Evolutionary conservation across 2,329 filamentous ascomycete genomes (phyloP), one percentile per base, ranked within the genome.

Genomic region (Exophiala spinifera): DNA sequence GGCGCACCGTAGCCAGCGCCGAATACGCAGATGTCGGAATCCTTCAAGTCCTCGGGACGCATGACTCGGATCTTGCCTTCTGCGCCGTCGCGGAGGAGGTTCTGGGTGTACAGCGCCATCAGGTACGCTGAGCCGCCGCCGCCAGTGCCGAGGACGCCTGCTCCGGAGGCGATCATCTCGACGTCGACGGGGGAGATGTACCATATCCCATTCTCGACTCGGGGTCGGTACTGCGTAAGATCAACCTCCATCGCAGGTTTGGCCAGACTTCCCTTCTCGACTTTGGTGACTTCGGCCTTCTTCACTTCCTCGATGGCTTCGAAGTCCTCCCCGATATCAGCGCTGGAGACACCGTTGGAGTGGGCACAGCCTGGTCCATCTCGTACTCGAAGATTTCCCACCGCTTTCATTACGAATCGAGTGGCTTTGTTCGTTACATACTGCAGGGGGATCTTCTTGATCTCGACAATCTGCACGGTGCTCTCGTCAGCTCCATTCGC

Each of bases 91-190:
- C 68, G 64, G 8, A 76, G 62, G 4, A 65, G 64, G 21, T 73
- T 65, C 15, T 77, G 59, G 10, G 71, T 67, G 56, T 77, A 74
- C 33, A 80, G 65, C 23, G 75, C 78, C 51, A 77, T 73, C n/a
- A 70, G 65, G 56, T 74, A 74, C 10, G 73, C 67, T 36, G 72
- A 68, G 2, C 71, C 72, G n/a, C 72, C 71, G 13, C 72, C 71
- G 11, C 72, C 72, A 7, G 68, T 71, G 1, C 70, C 72, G 0
- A 73, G 63, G 1, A 74, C 63, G 19, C 69, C 66, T n/a, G 65
- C 67, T 5, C 72, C 72, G 5, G 65, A 64, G 1, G 70, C 66
- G 34, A 74, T 70, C 40, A 72, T 67, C 45, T 69, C 64, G 8
- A 73, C 63, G 48, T 74, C 72, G 6, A 69, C 61, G 11, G 67